Conservation (phyloP, 2,329 filamentous ascomycete genomes). For the Sphaerostilbella broomeana region DNA sequence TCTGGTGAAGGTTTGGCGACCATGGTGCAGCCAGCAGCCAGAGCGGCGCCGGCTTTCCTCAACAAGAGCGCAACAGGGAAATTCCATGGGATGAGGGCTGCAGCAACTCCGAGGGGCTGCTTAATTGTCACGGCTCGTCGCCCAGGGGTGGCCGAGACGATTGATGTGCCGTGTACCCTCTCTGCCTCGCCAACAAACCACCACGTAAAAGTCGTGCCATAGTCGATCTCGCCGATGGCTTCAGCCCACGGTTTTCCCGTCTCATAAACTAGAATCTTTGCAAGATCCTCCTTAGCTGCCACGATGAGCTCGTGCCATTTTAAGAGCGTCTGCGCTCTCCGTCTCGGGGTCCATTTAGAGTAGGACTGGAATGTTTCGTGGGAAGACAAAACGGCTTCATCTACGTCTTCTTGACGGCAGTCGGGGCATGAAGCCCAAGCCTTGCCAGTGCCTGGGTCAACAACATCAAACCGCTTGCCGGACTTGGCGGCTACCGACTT, state of each 20-base stretch:
- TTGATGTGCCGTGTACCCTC: conserved; percentile 50
- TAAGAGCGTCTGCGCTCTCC: conserved; percentile 29
- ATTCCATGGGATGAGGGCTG: conserved; percentile 44
- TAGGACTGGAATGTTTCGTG: conserved; percentile 33
- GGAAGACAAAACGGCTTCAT: conserved; percentile 30
- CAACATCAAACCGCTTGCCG: conserved; percentile 43
- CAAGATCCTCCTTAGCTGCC: conserved; percentile 32
- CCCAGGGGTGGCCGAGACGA: conserved; percentile 52
- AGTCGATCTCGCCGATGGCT: conserved; percentile 49
- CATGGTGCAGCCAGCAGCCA: conserved; percentile 72
- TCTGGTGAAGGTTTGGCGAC: conserved; percentile 66
- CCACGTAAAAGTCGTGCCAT: conserved; percentile 45
- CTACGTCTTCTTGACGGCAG: conserved; percentile 35
- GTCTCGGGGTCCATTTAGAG: conserved; percentile 30
- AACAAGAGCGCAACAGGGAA: conserved; percentile 50
- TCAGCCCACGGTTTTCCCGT: conserved; percentile 53
- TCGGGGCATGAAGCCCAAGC: conserved; percentile 46
- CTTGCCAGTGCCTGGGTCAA: conserved; percentile 46
- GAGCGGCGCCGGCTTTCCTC: conserved; percentile 43
- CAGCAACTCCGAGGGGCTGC: conserved; percentile 31
- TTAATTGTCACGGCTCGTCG: conserved; percentile 66
- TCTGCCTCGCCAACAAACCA: conserved; percentile 51
- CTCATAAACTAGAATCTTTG: conserved; percentile 37
- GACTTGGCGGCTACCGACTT: conserved; percentile 39
- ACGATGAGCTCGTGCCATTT: conserved; percentile 32